phyloP scores from a whole-genome alignment of 495 filamentous ascomycete species.

The Aspergillus baeticus region DNA sequence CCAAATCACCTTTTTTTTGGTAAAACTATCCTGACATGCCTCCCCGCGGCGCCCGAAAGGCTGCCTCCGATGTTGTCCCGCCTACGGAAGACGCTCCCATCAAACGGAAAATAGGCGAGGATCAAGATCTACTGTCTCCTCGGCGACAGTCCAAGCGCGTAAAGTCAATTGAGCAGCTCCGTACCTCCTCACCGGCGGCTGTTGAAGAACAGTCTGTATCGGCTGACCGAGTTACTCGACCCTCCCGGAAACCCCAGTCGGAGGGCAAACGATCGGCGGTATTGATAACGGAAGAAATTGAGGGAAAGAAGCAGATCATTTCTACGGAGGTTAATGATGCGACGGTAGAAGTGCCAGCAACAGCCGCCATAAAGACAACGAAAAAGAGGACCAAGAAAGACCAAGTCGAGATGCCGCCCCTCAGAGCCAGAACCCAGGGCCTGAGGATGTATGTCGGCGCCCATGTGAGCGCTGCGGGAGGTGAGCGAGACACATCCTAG shows the following conservation, averaged over 20 bases:
- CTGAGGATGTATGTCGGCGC: slow-evolving; percentile 86
- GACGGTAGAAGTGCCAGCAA: slow-evolving; percentile 16
- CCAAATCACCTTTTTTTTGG: too few species aligned
- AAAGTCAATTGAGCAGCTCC: slow-evolving; percentile 27
- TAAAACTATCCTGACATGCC: slow-evolving; percentile 16
- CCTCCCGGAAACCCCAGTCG: background rate
- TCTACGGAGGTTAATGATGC: slow-evolving; percentile 12
- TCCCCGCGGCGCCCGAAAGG: slow-evolving; percentile 21
- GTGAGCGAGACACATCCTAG: slow-evolving; percentile 30
- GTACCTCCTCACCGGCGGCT: background rate
- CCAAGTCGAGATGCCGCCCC: slow-evolving; percentile 54
- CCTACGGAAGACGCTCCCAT: slow-evolving; percentile 4
- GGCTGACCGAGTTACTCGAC: background rate
- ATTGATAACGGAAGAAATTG: slow-evolving; percentile 23
- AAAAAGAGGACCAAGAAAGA: slow-evolving; percentile 38
- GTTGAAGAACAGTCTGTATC: background rate
- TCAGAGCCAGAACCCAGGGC: slow-evolving; percentile 65
- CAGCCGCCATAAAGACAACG: slow-evolving; percentile 20
- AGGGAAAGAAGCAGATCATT: slow-evolving; percentile 11
- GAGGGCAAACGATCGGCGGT: background rate
- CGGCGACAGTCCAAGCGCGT: slow-evolving; percentile 39
- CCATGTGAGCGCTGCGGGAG: slow-evolving; percentile 86
- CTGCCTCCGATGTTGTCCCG: slow-evolving; percentile 9
- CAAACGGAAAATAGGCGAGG: slow-evolving; percentile 29
- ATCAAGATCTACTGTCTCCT: slow-evolving; percentile 26